A percentile compares a stretch with the other conserved stretches of the same genome.
Evolutionary conservation across 129 eudicot species (phyloP).

Genomic region (Rutidosis leptorrhynchoides): DNA sequence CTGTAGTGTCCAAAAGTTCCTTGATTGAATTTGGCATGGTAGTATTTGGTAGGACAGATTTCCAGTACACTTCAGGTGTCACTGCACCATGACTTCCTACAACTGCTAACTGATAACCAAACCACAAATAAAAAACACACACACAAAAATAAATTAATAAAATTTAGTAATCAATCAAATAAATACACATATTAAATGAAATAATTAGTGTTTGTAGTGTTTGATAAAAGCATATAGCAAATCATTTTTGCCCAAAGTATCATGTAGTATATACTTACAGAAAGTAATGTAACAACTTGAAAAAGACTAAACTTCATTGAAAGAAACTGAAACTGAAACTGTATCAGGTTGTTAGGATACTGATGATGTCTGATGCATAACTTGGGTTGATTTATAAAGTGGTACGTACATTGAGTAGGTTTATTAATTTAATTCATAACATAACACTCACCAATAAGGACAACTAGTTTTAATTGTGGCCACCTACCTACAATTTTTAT

Average conservation of each 20-base stretch:
- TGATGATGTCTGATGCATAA: conserved; percentile 21
- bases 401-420: not conserved
- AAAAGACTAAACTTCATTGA: not conserved
- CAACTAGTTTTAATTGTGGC: conserved; percentile 12
- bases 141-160: not conserved
- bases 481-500: conserved; percentile 15
- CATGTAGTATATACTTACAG: conserved; percentile 26
- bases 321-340: conserved; percentile 10
- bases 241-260: no score
- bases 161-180: not conserved
- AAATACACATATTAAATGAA: not conserved
- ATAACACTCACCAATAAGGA: conserved; percentile 21
- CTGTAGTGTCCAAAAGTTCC: conserved; percentile 33
- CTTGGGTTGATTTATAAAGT: conserved; percentile 17
- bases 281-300: not conserved
- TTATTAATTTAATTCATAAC: conserved; percentile 11
- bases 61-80: conserved; percentile 43
- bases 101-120: conserved; percentile 19
- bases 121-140: not conserved
- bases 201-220: no score
- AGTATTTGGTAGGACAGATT: conserved; percentile 32
- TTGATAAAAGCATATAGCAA: no score
- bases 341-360: not conserved
- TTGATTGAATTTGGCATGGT: conserved; percentile 50
- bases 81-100: conserved; percentile 20